Evolutionary conservation across 192 early-diverging fungal species (phyloP), one percentile per base, ranked within the genome.

Genomic region (Backusella sp.): DNA sequence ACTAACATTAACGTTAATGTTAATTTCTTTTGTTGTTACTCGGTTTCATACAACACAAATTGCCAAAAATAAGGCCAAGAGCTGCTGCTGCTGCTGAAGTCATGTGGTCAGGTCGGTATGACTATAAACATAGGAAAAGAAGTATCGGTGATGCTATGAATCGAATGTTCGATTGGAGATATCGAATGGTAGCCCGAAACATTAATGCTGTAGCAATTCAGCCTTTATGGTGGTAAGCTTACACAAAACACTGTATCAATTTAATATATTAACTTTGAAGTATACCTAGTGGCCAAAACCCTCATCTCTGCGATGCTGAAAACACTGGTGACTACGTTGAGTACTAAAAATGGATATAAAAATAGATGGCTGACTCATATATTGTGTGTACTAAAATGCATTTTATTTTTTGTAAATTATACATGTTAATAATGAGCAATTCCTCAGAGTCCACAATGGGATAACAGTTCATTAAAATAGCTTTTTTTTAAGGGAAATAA

Each of bases 81-180:
- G 79, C 90, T 12, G 81, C 92, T 36, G 90, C 92, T 1, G 89
- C 87, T 67, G 93, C 93, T 1, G 92, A 94, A 82, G 85, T 80
- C 17, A 41, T 83, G 14, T 83, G 82, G 82, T 83, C 82, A 23
- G 82, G 79, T 8, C 42, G 76, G 36, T 75, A 77, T 14, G 90
- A 77, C 83, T 71, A 12, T 35, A 86, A 70, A 28, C 86, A 85
- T 14, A 77, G 87, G 7, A 79, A 83, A 37, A 89, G 92, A 68
- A 82, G 85, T 4, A 84, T 86, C 14, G 85, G 79, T 14, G 89
- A 91, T 67, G 92, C 91, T 23, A 80, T 89, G 32, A 79, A 86
- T 37, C 80, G 93, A 34, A 86, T 95, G 74, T 88, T 90, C 76
- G 87, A 92, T 77, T 89, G 90, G 81, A 89, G 93, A 7, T 93